Percentiles rank a stretch among this genome's conserved stretches.
phyloP scores from a whole-genome alignment of 495 filamentous ascomycete species.

The Lentithecium fluviatile region DNA sequence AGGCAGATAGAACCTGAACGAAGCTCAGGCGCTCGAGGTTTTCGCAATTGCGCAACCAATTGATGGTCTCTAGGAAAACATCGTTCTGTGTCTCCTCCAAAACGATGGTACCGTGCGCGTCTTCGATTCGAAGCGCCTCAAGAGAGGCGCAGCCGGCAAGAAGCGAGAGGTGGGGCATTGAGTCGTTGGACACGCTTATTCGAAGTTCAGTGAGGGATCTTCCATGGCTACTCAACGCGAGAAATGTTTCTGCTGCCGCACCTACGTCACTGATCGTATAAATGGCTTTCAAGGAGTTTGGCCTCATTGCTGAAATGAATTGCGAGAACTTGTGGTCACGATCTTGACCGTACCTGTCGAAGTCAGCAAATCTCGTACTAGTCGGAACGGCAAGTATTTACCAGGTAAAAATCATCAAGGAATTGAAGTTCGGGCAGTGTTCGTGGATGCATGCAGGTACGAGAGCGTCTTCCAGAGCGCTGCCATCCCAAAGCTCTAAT shows the following conservation, averaged over 20 bases:
- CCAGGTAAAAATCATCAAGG: slow-evolving; percentile 58
- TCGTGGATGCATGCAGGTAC: slow-evolving; percentile 52
- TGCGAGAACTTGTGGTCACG: slow-evolving; percentile 56
- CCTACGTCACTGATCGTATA: slow-evolving; percentile 54
- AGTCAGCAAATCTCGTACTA: slow-evolving; percentile 16
- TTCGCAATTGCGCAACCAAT: slow-evolving; percentile 58
- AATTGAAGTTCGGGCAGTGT: slow-evolving; percentile 61
- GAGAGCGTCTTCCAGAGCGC: slow-evolving; percentile 53
- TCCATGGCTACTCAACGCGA: slow-evolving; percentile 58
- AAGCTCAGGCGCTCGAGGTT: slow-evolving; percentile 54
- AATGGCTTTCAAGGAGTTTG: slow-evolving; percentile 61
- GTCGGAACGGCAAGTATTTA: slow-evolving; percentile 30
- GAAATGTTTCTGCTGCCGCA: slow-evolving; percentile 55
- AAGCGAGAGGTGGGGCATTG: slow-evolving; percentile 50
- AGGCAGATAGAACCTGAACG: slow-evolving; percentile 50
- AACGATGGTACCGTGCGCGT: slow-evolving; percentile 37
- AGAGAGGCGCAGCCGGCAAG: slow-evolving; percentile 55
- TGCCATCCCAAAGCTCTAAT: slow-evolving; percentile 59
- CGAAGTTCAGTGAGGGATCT: slow-evolving; percentile 56
- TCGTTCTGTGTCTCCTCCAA: slow-evolving; percentile 51
- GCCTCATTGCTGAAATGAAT: slow-evolving; percentile 57
- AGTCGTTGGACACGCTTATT: slow-evolving; percentile 52
- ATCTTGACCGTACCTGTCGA: slow-evolving; percentile 40
- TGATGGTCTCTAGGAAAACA: slow-evolving; percentile 51
- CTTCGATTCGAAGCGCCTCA: slow-evolving; percentile 53